These are phyloP conservation scores for Gossypium schwendimanii DNA, from an alignment of 441 rosid genomes.

Conservation along the genomic window DNA sequence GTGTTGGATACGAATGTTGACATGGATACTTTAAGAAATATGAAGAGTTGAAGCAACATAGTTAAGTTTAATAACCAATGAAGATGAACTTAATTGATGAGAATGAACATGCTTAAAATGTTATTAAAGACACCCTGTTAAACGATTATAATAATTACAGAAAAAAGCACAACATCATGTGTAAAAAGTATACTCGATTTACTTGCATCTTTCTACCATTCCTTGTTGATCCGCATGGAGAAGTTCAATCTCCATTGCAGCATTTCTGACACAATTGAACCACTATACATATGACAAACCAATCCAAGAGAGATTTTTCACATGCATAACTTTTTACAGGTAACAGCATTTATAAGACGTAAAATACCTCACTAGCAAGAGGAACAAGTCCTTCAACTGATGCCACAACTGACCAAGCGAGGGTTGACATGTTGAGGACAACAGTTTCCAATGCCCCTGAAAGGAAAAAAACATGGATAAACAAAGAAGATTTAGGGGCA, in stretches of 20 bases:
- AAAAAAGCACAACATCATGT: background rate
- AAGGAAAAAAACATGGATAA: constrained; percentile 14
- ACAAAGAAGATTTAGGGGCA: constrained; percentile 7
- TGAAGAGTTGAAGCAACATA: background rate
- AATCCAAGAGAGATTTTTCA: background rate
- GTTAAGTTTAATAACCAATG: background rate
- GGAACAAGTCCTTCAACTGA: constrained; percentile 85
- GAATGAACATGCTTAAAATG: background rate
- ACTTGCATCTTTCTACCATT: background rate
- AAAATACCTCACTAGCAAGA: constrained; percentile 92
- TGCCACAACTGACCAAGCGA: constrained; percentile 86
- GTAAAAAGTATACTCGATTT: background rate
- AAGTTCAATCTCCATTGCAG: background rate
- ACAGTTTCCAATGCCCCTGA: constrained; percentile 90
- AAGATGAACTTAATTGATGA: background rate
- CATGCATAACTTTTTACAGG: constrained; percentile 4
- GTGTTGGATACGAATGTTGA: background rate
- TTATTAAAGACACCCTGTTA: background rate
- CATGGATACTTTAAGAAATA: background rate
- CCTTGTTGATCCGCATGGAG: background rate
- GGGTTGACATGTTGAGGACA: constrained; percentile 96
- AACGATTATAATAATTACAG: background rate
- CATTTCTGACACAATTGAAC: background rate
- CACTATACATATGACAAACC: background rate
- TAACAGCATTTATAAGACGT: background rate